phyloP scores from a whole-genome alignment of 2,329 filamentous ascomycete species.

The Polychaeton citri region DNA sequence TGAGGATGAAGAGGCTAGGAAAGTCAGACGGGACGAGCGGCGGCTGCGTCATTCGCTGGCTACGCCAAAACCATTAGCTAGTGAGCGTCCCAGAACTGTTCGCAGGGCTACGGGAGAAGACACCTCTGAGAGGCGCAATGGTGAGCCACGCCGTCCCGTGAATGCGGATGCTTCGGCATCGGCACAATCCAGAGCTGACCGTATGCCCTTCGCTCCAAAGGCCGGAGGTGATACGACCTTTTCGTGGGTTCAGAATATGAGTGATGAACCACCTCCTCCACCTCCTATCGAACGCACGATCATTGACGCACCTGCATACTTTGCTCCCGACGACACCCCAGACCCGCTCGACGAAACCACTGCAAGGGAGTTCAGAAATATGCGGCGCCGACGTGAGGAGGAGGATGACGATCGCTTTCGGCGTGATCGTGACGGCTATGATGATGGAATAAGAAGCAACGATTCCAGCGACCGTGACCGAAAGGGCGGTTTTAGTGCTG shows the following conservation, averaged over 20 bases:
- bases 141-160: conserved; percentile 13
- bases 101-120: conserved; percentile 25
- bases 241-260: conserved; percentile 35
- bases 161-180: conserved; percentile 8
- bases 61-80: conserved; percentile 15
- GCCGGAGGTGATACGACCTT: conserved; percentile 33
- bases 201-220: conserved; percentile 18
- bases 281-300: conserved; percentile 34
- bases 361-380: conserved; percentile 17
- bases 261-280: conserved; percentile 32
- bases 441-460: conserved; percentile 15
- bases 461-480: conserved; percentile 21
- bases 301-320: conserved; percentile 26
- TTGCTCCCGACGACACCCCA: conserved; percentile 12
- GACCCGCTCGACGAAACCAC: conserved; percentile 16
- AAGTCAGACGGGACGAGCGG: conserved; percentile 30
- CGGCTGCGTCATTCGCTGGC: conserved; percentile 25
- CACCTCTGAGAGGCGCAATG: conserved; percentile 33
- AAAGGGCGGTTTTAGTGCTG: conserved; percentile 12
- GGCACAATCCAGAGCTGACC: conserved; percentile 9
- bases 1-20: conserved; percentile 21
- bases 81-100: conserved; percentile 16
- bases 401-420: conserved; percentile 12
- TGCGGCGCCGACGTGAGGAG: conserved; percentile 10
- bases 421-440: conserved; percentile 8